A percentile compares a stretch with the other conserved stretches of the same genome.
Conservation (phyloP, 495 filamentous ascomycete genomes). For the Trypethelium eluteriae region DNA sequence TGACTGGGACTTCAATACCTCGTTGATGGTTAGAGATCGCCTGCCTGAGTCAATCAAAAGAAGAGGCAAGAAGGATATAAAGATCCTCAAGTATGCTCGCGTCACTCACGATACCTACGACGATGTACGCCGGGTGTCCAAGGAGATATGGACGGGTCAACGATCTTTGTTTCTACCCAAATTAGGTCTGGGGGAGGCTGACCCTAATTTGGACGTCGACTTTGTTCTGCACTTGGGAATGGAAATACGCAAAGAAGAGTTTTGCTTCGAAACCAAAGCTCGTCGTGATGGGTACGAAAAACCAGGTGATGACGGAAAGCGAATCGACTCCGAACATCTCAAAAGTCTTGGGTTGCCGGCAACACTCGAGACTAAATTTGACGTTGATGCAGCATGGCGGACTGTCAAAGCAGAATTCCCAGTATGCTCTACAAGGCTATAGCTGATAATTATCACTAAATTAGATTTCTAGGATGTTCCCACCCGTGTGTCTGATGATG, state of each 20-base stretch:
- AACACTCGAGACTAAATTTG: background rate
- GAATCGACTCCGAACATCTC: background rate
- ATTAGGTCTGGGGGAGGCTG: slow-evolving; percentile 1
- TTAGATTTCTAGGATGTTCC: background rate
- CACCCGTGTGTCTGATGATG: slow-evolving; percentile 3
- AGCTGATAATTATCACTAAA: background rate
- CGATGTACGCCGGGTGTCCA: slow-evolving; percentile 1
- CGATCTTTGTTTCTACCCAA: slow-evolving; percentile 2
- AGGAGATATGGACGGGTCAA: slow-evolving; percentile 9
- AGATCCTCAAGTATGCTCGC: background rate
- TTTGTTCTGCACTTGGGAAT: slow-evolving; percentile 1
- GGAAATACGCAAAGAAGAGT: slow-evolving; percentile 7
- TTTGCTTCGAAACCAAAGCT: slow-evolving; percentile 1
- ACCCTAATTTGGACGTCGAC: background rate
- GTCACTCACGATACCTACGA: slow-evolving; percentile 1
- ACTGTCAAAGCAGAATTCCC: slow-evolving; percentile 9
- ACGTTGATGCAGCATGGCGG: background rate
- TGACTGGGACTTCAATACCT: slow-evolving; percentile 9
- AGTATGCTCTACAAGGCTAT: background rate
- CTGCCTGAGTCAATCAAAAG: background rate
- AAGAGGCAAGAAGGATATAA: slow-evolving; percentile 3
- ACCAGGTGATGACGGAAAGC: slow-evolving; percentile 2
- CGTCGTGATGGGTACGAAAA: slow-evolving; percentile 6
- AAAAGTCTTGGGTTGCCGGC: slow-evolving; percentile 4
- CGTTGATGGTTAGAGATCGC: slow-evolving; percentile 5